phyloP scores from a whole-genome alignment of 148 eudicot genomes.

The Amaranthus cruentus region DNA sequence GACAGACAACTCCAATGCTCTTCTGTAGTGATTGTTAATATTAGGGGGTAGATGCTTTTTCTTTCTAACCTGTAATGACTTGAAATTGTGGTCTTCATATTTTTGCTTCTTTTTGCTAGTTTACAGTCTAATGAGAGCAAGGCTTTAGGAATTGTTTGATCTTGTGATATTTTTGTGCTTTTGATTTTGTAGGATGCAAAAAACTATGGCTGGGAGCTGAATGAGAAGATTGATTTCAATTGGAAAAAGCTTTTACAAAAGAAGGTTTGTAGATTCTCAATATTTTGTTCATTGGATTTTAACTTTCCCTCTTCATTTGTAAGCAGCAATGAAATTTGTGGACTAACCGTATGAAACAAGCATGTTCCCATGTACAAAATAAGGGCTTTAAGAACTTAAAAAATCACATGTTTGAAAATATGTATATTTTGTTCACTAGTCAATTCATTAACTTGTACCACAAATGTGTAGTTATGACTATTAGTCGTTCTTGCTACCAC shows the following conservation, averaged over 20 bases:
- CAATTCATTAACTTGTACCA: too few relatives aligned
- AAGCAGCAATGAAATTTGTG: not conserved
- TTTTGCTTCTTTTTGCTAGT: not conserved
- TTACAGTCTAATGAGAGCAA: not conserved
- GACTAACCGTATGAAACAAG: not conserved
- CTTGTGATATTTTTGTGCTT: not conserved
- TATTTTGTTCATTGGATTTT: constrained; percentile 3
- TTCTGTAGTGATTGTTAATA: not conserved
- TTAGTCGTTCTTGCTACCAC: too few relatives aligned
- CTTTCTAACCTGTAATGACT: too few relatives aligned
- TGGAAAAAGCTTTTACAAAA: constrained; percentile 95
- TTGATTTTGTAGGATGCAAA: constrained; percentile 69
- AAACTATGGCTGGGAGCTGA: constrained; percentile 87
- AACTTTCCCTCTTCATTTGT: not conserved
- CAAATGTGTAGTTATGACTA: too few relatives aligned
- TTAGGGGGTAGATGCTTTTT: not conserved
- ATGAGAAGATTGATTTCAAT: constrained; percentile 74
- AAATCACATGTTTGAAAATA: too few relatives aligned
- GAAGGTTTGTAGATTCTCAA: constrained; percentile 51
- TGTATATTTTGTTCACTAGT: too few relatives aligned
- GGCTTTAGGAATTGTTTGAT: not conserved
- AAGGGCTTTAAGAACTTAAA: not conserved
- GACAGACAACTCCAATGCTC: not conserved
- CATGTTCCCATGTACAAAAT: not conserved
- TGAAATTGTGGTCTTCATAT: not conserved